These are phyloP conservation scores for Raffaelea deltoideospora DNA, from an alignment of 2,329 filamentous ascomycete species.

Conservation along the genomic window DNA sequence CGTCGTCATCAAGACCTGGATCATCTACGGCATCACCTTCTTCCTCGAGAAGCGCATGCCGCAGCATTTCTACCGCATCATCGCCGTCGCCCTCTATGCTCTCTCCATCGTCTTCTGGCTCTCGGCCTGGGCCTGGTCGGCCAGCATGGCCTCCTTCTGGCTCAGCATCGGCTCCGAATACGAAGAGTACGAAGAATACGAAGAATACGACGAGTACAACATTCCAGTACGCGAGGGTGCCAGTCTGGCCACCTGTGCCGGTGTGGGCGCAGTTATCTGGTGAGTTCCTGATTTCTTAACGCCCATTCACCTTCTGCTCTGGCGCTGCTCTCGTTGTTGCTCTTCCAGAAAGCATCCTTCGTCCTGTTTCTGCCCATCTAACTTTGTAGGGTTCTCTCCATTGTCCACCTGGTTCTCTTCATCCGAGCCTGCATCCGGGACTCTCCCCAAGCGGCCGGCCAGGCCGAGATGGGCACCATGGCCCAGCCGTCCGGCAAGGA, in stretches of 20 bases:
- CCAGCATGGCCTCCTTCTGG: conserved; percentile 13
- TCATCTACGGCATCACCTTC: conserved; percentile 23
- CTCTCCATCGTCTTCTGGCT: conserved; percentile 24
- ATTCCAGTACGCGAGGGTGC: conserved; percentile 14
- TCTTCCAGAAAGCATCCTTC: neutral
- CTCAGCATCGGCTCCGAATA: conserved; percentile 23
- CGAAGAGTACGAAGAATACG: conserved; percentile 15
- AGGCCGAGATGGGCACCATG: conserved; percentile 4
- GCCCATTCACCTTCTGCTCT: neutral
- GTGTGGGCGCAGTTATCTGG: conserved; percentile 26
- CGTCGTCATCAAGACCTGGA: conserved; percentile 23
- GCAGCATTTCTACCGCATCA: conserved; percentile 22
- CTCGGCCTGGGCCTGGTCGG: conserved; percentile 8
- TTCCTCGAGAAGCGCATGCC: conserved; percentile 20
- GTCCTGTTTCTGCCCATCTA: neutral
- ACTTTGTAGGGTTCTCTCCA: conserved; percentile 19
- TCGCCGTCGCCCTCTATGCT: conserved; percentile 19
- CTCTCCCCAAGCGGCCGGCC: neutral
- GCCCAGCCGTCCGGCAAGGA: too few species aligned
- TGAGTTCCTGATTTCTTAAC: conserved; percentile 9
- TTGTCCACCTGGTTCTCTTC: conserved; percentile 24
- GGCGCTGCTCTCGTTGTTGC: neutral
- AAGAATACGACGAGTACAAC: conserved; percentile 9
- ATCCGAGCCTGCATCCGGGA: conserved; percentile 10
- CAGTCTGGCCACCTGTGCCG: conserved; percentile 23